Base-by-base conservation (phyloP, 2,329 filamentous ascomycete species). In the Aspergillus novofumigatus region DNA sequence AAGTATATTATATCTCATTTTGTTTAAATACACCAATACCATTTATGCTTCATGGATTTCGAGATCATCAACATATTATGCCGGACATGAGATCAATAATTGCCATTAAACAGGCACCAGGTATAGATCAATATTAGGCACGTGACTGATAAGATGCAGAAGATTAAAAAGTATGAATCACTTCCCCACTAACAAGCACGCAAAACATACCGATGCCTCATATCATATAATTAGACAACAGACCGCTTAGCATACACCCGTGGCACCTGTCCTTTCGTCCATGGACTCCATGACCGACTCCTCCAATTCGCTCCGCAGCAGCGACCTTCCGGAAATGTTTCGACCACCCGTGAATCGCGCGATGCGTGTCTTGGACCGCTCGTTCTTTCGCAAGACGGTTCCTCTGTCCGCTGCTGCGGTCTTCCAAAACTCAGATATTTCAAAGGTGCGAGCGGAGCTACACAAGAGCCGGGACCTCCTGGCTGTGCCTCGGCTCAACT, bases 291-390 rank as follows among this genome's bases (percentile, higher is more conserved):
- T 32, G n/a, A 51, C 52, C 41, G 51, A 51, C 49, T 41, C 51
- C 38, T 53, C 58, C 47, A 59, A 63, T 41, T 62, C 65, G 55
- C 59, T 57, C 50, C 55, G 58, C 44, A 62, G 65, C 64, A 62
- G 65, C 64, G 65, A 72, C 58, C 60, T 71, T 59, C 64, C 70
- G 59, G 68, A 65, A 52, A 85, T 86, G 82, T 90, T 96, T 73
- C 86, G 87, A 63, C 91, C 92, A 49, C 92, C 92, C 25, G 80
- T 92, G 58, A 88, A 93, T 66, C 88, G 90, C 72, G 86, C 88
- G 58, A 90, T 91, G 79, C 86, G 86, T 69, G 83, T 84, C 51
- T 85, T 99, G 62, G 92, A 99, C 77, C 87, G 90, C 64, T 82
- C 87, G 17, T 87, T 95, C 62, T 97, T 97, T 78, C 81, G 84